Base-by-base conservation (phyloP, 306 rosid genomes). In the Urtica urens region DNA sequence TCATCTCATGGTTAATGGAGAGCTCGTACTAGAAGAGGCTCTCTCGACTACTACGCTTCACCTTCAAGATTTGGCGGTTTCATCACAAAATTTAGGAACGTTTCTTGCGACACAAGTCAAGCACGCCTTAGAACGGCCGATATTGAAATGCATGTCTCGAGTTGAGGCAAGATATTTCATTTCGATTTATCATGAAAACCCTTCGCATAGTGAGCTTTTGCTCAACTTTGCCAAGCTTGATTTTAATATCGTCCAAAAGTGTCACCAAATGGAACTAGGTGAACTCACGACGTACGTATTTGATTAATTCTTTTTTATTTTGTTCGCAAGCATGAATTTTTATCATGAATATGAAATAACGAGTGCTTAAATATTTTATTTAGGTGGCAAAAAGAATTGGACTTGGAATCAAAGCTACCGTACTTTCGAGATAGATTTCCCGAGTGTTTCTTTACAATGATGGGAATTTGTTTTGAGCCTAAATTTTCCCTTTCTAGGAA, bases 341-440 rank as follows among this genome's bases (percentile, higher is more conserved):
- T 29, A 13, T 8, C 13, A 6, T 20, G 9, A 0, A 3, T 3
- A 4, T 46, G 2, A 4, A 23, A 4, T 10, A 22, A 10, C 14
- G 4, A 1, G n/a, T 51, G 5, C 15, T 34, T 3, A 17, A 10
- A 54, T 26, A 10, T 1, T 13, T 27, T n/a, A 7, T 37, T 14
- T 25, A 75, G 79, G 72, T 66, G 77, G 82, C 69, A 72, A 75
- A 65, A 63, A 31, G 60, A 39, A 2, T 48, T 49, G 28, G 33
- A 79, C 19, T 60, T 65, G 12, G 33, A 8, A 1, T 29, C 11
- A 4, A 65, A 51, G 10, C 49, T 75, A 1, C 68, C 72, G 21
- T 72, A 61, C 10, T 55, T 62, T 0, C 27, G 78, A 55, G 78
- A 73, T 5, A 66, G 82, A 48, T 17, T 64, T 2, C 50, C 57